Evolutionary conservation across 495 filamentous ascomycete genomes (phyloP), one percentile per base, ranked within the genome.

Genomic region (Neurospora sp.): DNA sequence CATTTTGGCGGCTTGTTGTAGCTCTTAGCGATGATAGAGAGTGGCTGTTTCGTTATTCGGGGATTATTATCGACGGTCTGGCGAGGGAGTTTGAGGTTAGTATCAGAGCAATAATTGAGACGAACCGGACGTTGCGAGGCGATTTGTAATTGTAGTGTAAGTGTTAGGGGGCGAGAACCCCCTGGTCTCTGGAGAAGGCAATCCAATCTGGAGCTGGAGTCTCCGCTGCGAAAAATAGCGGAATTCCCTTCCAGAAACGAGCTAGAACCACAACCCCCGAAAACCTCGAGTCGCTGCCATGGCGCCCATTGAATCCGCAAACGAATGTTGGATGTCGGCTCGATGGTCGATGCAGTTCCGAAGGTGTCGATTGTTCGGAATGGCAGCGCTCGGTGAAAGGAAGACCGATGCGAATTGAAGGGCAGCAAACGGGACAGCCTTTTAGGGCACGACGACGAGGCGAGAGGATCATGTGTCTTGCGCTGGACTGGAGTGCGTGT

Each of bases 1-100:
- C 96, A 99, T 99, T 76, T 88, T 93, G 92, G 80, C 88, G 81
- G 70, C 70, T 76, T 72, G 72, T 75, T 39, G 73, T 72, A 40
- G 69, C 72, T 9, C 59, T 70, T 70, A 68, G 73, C 59, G 73
- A 75, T 72, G 71, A 74, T 73, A 72, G 44, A 70, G 73, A 69
- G 48, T 46, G 72, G 71, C 41, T 77, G 44, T 40, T 74, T 78
- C 73, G 53, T 66, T 14, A 35, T 37, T 66, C 27, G 53, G 53
- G 22, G 6, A 66, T 35, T 66, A 66, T 35, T 66, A 66, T 66
- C 27, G 53, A 66, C 27, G 53, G 27, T 66, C 53, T 66, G 27
- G 53, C 2, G 53, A 66, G 14, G 9, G 27, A 35, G 14, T 35
- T 18, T 37, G 53, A 66, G 53, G 27, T 66, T 66, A 66, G 53